phyloP scores from a whole-genome alignment of 495 filamentous ascomycete species.

The Daldinia caldariorum region DNA sequence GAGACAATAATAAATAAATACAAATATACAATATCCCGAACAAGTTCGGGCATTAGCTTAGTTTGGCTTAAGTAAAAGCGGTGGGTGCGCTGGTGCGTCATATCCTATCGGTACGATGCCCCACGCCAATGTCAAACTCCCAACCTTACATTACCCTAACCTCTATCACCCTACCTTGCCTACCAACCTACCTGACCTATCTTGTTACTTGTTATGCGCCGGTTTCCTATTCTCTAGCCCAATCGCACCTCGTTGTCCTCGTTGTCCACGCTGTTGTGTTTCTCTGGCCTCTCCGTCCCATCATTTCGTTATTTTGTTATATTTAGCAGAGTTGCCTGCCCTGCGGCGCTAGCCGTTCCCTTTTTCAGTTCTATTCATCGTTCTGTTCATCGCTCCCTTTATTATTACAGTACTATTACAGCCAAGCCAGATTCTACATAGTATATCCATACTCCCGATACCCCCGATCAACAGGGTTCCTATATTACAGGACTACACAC shows the following conservation, averaged over 20 bases:
- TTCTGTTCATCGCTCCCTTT: background rate
- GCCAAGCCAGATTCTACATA: slow-evolving; percentile 21
- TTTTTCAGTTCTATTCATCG: background rate
- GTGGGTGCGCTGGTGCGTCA: no score
- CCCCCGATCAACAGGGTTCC: slow-evolving; percentile 7
- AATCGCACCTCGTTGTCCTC: slow-evolving; percentile 17
- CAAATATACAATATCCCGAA: no score
- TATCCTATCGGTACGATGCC: no score
- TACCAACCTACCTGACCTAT: slow-evolving; percentile 7
- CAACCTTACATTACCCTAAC: slow-evolving; percentile 5
- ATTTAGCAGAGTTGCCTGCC: slow-evolving; percentile 14
- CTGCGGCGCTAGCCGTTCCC: slow-evolving; percentile 6
- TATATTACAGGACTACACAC: slow-evolving; percentile 9
- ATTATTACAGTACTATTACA: no score
- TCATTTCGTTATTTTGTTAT: slow-evolving; percentile 7
- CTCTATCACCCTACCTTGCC: no score
- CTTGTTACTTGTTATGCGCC: slow-evolving; percentile 17
- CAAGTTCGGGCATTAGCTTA: no score
- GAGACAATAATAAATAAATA: no score
- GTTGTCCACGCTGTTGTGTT: background rate
- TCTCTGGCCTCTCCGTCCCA: background rate
- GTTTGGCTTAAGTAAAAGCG: no score
- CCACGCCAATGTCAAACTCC: no score
- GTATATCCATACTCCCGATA: no score
- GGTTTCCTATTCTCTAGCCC: slow-evolving; percentile 26